phyloP scores from a whole-genome alignment of 139 green algal genomes.

The Chlorella sorokiniana region DNA sequence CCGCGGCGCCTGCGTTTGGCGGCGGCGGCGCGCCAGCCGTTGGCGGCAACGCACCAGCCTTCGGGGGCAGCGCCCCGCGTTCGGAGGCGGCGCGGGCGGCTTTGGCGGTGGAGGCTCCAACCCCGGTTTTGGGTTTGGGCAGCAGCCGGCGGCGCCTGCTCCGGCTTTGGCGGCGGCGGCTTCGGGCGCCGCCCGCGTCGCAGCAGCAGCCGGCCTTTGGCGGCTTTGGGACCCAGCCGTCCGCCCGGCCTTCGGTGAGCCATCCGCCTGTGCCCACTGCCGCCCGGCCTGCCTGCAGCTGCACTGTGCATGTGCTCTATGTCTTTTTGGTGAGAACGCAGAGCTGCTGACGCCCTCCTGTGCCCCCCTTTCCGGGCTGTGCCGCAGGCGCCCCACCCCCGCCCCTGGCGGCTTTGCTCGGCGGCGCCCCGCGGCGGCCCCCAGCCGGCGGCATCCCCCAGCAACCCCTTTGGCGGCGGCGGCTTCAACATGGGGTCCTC shows the following conservation, averaged over 20 bases:
- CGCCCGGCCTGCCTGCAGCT: not conserved
- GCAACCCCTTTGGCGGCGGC: conserved; percentile 41
- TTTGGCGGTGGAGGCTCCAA: not conserved
- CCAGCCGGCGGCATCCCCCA: conserved; percentile 30
- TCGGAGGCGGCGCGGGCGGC: not conserved
- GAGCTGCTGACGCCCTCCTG: no score
- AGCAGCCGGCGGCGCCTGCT: not conserved
- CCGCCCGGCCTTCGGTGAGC: conserved; percentile 16
- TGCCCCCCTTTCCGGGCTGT: no score
- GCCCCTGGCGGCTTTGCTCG: no score
- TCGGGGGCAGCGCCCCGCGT: conserved; percentile 1
- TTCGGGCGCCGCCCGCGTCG: not conserved
- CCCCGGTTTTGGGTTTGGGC: not conserved
- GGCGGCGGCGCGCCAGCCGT: not conserved
- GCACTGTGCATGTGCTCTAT: no score
- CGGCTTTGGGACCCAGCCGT: conserved; percentile 12
- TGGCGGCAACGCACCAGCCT: not conserved
- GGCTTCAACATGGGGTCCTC: conserved; percentile 42
- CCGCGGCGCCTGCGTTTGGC: conserved; percentile 3
- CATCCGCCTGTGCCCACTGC: not conserved
- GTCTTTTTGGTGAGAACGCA: no score
- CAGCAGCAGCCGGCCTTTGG: conserved; percentile 26
- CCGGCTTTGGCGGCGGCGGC: not conserved
- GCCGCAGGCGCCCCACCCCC: no score
- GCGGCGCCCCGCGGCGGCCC: no score